Conservation (phyloP, 805 yeast genomes). For the Lachancea fermentati region DNA sequence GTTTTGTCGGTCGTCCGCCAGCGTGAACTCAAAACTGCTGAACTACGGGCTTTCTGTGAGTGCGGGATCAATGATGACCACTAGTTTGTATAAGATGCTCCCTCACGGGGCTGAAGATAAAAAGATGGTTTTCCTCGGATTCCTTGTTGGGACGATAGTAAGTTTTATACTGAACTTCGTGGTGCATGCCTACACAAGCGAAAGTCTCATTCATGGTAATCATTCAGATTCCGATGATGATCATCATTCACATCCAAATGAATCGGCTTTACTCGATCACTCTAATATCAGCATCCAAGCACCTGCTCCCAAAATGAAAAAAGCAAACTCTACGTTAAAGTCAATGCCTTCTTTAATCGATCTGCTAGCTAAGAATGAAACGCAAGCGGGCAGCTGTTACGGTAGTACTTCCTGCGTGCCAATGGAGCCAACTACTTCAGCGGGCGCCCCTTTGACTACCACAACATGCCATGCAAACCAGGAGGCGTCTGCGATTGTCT, state of each 20-base stretch:
- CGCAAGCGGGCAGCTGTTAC: slow-evolving; percentile 10
- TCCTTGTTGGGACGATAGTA: slow-evolving; percentile 49
- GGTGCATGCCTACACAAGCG: slow-evolving; percentile 71
- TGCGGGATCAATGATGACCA: slow-evolving; percentile 76
- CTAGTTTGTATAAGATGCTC: slow-evolving; percentile 70
- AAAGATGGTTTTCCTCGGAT: slow-evolving; percentile 39
- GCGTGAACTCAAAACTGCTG: slow-evolving; percentile 49
- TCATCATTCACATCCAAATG: too few species aligned
- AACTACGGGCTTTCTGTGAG: slow-evolving; percentile 71
- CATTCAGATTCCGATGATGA: slow-evolving; percentile 23
- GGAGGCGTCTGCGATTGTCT: slow-evolving; percentile 13
- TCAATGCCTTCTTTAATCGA: slow-evolving; percentile 14
- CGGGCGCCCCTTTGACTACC: not conserved
- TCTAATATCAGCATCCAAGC: too few species aligned
- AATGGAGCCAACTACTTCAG: slow-evolving; percentile 8
- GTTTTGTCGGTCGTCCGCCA: slow-evolving; percentile 13
- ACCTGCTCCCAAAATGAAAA: too few species aligned
- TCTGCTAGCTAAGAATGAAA: slow-evolving; percentile 10
- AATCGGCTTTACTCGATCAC: too few species aligned
- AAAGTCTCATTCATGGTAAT: slow-evolving; percentile 79
- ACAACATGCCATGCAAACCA: slow-evolving; percentile 3
- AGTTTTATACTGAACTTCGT: slow-evolving; percentile 58
- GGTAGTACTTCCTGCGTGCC: slow-evolving; percentile 17
- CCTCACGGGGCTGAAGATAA: slow-evolving; percentile 48
- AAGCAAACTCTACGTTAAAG: slow-evolving; percentile 2